Conservation (phyloP, 1,139 yeast species). For the Kodamaea ohmeri region DNA sequence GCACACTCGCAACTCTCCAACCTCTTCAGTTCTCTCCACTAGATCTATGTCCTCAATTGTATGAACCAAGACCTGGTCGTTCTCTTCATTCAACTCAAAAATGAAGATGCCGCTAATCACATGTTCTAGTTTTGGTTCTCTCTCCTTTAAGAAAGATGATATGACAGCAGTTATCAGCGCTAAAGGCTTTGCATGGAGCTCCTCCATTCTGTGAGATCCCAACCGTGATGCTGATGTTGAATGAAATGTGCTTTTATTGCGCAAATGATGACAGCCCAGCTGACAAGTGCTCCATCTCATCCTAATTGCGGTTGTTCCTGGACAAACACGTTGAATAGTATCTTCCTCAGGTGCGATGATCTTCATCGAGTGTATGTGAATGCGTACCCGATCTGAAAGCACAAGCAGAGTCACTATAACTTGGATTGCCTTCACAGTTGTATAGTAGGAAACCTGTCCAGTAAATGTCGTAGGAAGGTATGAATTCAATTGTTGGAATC, state of each 20-base stretch:
- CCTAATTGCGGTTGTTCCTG: conserved; percentile 50
- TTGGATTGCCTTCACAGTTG: conserved; percentile 54
- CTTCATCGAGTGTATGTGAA: conserved; percentile 50
- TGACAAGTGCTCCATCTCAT: conserved; percentile 64
- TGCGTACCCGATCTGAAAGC: conserved; percentile 45
- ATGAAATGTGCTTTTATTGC: conserved; percentile 17
- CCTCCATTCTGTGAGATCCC: conserved; percentile 41
- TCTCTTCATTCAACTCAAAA: conserved; percentile 63
- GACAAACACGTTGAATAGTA: conserved; percentile 35
- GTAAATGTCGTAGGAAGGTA: conserved; percentile 54
- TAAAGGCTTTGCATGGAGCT: conserved; percentile 27
- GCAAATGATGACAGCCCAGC: conserved; percentile 48
- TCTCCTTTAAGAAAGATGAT: conserved; percentile 18
- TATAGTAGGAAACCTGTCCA: conserved; percentile 58
- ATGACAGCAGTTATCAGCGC: conserved; percentile 17
- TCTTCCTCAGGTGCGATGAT: conserved; percentile 15
- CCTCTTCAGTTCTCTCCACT: conserved; percentile 44
- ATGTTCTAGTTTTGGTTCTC: conserved; percentile 41
- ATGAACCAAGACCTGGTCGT: conserved; percentile 63
- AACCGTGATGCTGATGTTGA: conserved; percentile 40
- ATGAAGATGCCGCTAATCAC: conserved; percentile 69
- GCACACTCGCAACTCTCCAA: conserved; percentile 31
- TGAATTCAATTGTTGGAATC: conserved; percentile 45
- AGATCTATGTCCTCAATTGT: conserved; percentile 76
- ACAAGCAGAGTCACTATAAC: conserved; percentile 53